phyloP scores from a whole-genome alignment of 371 early-diverging fungal species.

The Pancytospora epiphaga region DNA sequence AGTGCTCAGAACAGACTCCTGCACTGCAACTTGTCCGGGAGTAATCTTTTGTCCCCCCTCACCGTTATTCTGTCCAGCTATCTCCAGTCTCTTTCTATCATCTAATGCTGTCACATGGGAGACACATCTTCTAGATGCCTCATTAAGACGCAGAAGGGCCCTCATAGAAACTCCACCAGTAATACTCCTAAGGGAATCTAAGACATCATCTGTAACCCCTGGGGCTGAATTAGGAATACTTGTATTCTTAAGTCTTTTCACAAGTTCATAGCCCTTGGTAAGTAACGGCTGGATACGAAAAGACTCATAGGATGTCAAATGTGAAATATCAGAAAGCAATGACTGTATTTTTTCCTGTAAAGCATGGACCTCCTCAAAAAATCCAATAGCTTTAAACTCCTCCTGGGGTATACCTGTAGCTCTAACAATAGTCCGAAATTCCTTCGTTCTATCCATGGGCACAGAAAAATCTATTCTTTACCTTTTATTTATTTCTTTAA shows the following conservation, averaged over 20 bases:
- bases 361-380: conserved; percentile 5
- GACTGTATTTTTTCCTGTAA: conserved; percentile 4
- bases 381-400: conserved; percentile 5
- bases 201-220: conserved; percentile 11
- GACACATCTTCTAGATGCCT: conserved; percentile 9
- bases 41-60: background rate
- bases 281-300: conserved; percentile 22
- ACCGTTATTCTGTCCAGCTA: conserved; percentile 4
- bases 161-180: conserved; percentile 11
- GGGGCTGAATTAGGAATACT: background rate
- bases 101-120: background rate
- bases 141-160: conserved; percentile 18
- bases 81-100: conserved; percentile 2
- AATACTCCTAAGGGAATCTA: conserved; percentile 9
- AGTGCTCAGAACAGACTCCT: background rate
- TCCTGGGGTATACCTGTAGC: conserved; percentile 50
- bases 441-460: conserved; percentile 58
- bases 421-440: conserved; percentile 43
- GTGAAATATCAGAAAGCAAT: background rate
- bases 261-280: background rate
- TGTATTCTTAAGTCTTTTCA: conserved; percentile 6
- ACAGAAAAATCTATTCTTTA: too few species aligned
- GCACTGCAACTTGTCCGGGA: background rate
- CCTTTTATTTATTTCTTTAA: too few species aligned
- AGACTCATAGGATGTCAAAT: conserved; percentile 19